A percentile compares a stretch with the other conserved stretches of the same genome.
Conservation (phyloP, 2,329 filamentous ascomycete genomes). For the Huntiella bhutanensis region DNA sequence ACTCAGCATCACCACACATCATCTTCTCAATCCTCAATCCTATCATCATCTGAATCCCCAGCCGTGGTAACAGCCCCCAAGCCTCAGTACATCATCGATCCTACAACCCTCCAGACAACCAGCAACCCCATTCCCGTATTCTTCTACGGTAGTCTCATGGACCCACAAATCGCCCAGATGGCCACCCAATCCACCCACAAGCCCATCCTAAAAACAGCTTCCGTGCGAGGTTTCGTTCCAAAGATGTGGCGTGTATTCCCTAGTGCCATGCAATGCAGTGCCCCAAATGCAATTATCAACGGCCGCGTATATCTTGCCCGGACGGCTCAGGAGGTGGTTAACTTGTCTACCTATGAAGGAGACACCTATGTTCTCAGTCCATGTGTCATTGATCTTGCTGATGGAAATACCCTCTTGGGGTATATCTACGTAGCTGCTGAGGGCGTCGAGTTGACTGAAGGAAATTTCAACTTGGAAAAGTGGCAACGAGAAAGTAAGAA, state of each 20-base stretch:
- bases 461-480: slow-evolving; percentile 1
- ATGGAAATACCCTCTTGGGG: background rate
- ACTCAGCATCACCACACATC: background rate
- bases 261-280: background rate
- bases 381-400: slow-evolving; percentile 2
- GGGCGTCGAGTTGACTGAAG: slow-evolving; percentile 1
- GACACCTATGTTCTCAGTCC: slow-evolving; percentile 3
- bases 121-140: slow-evolving; percentile 4
- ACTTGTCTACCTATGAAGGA: slow-evolving; percentile 5
- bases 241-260: slow-evolving; percentile 10
- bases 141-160: slow-evolving; percentile 8
- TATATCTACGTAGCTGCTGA: slow-evolving; percentile 6
- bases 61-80: background rate
- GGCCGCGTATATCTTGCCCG: slow-evolving; percentile 1
- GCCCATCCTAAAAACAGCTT: background rate
- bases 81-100: background rate
- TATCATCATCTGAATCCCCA: background rate
- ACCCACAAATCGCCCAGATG: slow-evolving; percentile 9
- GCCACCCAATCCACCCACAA: background rate
- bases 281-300: slow-evolving; percentile 1
- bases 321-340: background rate
- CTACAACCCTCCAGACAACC: background rate
- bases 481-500: slow-evolving; percentile 9
- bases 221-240: slow-evolving; percentile 2
- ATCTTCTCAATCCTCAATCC: background rate